Conservation (phyloP, 257 asterid genomes). For the Thymus quinquecostatus region DNA sequence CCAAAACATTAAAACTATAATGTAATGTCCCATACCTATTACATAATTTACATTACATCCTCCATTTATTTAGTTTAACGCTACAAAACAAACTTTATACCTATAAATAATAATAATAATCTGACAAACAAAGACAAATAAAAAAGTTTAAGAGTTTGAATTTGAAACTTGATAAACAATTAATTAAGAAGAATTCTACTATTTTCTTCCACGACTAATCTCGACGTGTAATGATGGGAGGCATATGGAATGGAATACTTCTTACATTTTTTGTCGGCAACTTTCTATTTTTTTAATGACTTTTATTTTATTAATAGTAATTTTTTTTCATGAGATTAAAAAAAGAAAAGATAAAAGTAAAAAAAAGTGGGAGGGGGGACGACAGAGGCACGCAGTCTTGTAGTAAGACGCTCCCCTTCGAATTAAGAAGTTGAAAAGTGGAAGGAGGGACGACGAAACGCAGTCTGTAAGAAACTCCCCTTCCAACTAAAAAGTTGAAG, state of each 20-base stretch:
- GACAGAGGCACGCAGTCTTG: too few relatives aligned
- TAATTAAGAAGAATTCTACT: background rate
- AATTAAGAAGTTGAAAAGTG: too few relatives aligned
- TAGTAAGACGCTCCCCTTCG: too few relatives aligned
- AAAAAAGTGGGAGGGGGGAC: background rate
- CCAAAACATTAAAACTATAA: background rate
- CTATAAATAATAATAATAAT: background rate
- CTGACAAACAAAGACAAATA: background rate
- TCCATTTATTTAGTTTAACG: background rate
- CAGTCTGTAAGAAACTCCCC: too few relatives aligned
- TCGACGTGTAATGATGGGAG: conserved; percentile 13
- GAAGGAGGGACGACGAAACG: too few relatives aligned
- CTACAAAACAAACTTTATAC: background rate
- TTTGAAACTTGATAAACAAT: background rate
- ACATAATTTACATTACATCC: too few relatives aligned
- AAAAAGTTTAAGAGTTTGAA: background rate
- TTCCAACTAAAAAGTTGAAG: too few relatives aligned
- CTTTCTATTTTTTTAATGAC: too few relatives aligned
- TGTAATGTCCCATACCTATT: too few relatives aligned
- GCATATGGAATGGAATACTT: background rate
- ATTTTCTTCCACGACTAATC: background rate
- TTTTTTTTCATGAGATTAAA: background rate
- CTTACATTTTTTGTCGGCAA: conserved; percentile 24
- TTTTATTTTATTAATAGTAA: background rate
- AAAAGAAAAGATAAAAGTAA: background rate